phyloP scores from a whole-genome alignment of 1,139 yeast genomes.

The Saccharomyces hybrid region DNA sequence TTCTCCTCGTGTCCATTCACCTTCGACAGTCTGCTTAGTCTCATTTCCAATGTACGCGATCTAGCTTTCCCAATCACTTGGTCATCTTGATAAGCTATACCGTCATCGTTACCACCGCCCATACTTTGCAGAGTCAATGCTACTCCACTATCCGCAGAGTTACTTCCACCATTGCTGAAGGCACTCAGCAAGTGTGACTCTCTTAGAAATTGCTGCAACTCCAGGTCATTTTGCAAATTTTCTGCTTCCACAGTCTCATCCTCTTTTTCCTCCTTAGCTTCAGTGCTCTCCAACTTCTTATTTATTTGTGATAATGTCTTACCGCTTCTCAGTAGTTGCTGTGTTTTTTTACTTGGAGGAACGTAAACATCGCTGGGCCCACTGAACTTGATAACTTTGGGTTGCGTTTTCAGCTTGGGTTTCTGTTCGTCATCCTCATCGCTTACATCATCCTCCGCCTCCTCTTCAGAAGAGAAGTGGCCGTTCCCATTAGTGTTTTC shows the following conservation, averaged over 20 bases:
- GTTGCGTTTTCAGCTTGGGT: constrained; percentile 20
- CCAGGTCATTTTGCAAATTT: constrained; percentile 71
- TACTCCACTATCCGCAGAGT: constrained; percentile 57
- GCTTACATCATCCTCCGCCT: constrained; percentile 8
- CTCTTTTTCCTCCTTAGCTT: constrained; percentile 18
- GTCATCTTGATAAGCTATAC: constrained; percentile 37
- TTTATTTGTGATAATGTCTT: constrained; percentile 24
- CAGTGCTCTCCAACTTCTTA: constrained; percentile 7
- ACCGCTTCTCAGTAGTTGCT: constrained; percentile 37
- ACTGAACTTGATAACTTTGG: constrained; percentile 41
- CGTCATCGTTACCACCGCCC: constrained; percentile 8
- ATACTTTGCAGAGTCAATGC: constrained; percentile 62
- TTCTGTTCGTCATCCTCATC: constrained; percentile 12
- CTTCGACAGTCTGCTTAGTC: constrained; percentile 52
- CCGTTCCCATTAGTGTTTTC: constrained; percentile 3
- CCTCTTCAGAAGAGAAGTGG: constrained; percentile 9
- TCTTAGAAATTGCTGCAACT: constrained; percentile 67
- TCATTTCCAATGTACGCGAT: constrained; percentile 59
- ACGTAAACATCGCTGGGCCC: constrained; percentile 25
- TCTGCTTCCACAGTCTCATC: constrained; percentile 31
- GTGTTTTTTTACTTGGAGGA: constrained; percentile 38
- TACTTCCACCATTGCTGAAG: constrained; percentile 20
- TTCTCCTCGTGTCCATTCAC: constrained; percentile 37
- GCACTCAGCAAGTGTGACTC: constrained; percentile 85
- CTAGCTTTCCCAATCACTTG: constrained; percentile 78